A percentile compares a stretch with the other conserved stretches of the same genome.
Evolutionary conservation across 1,139 yeast genomes (phyloP).

Genomic region (Yamadazyma kanchanaburiensis): DNA sequence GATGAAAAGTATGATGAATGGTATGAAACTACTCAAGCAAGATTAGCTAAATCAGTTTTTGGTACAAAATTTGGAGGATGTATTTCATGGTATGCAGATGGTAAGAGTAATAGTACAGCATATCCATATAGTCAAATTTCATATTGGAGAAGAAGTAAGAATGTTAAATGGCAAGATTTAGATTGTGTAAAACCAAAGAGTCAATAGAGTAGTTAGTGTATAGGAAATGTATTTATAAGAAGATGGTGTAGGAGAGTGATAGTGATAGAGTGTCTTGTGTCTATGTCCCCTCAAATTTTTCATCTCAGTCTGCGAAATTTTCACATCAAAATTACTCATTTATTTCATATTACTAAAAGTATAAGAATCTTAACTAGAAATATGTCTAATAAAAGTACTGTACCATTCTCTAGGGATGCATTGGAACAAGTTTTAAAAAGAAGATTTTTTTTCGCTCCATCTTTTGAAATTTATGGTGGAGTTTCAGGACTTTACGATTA

Average conservation of each 20-base stretch:
- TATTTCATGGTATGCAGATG: conserved; percentile 36
- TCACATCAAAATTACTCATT: conserved; percentile 2
- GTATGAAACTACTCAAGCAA: conserved; percentile 27
- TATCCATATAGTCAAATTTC: conserved; percentile 39
- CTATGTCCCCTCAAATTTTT: neutral
- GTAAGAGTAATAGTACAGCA: conserved; percentile 29
- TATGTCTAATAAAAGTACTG: conserved; percentile 32
- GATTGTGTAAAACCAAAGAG: conserved; percentile 6
- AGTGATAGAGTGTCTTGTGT: neutral
- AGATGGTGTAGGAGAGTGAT: too few relatives aligned
- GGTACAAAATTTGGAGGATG: conserved; percentile 45
- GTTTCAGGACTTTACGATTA: conserved; percentile 97
- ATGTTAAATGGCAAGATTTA: conserved; percentile 29
- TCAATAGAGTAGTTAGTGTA: conserved; percentile 1
- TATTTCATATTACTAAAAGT: conserved; percentile 1
- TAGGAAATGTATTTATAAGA: neutral
- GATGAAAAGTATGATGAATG: conserved; percentile 33
- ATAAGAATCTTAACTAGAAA: conserved; percentile 3
- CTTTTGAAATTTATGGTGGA: conserved; percentile 97
- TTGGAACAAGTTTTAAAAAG: conserved; percentile 90
- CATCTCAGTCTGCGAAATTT: conserved; percentile 1
- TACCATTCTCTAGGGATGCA: conserved; percentile 73
- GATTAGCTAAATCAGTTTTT: conserved; percentile 29
- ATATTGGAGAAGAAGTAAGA: conserved; percentile 27
- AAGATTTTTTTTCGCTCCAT: conserved; percentile 95